These are phyloP conservation scores for Amanita rimosa DNA, from an alignment of 768 basidiomycete species.

Conservation along the genomic window DNA sequence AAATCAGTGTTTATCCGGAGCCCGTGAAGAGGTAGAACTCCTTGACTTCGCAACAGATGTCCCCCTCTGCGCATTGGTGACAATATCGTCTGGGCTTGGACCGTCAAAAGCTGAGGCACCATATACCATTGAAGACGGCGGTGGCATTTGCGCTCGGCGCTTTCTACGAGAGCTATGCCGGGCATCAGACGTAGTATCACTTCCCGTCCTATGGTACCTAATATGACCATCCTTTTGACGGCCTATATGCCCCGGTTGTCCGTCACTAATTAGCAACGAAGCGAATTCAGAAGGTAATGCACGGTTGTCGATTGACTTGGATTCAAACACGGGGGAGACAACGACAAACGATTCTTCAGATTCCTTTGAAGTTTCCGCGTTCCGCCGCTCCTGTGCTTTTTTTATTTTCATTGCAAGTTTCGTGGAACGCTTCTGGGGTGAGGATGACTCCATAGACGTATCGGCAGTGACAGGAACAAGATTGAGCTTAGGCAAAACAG, in stretches of 20 bases:
- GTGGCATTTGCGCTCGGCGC: conserved; percentile 14
- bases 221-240: conserved; percentile 12
- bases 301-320: conserved; percentile 42
- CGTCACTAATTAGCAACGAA: conserved; percentile 53
- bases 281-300: conserved; percentile 74
- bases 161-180: conserved; percentile 13
- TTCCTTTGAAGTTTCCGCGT: conserved; percentile 21
- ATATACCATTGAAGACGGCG: conserved; percentile 24
- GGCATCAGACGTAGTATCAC: conserved; percentile 1
- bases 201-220: conserved; percentile 5
- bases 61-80: conserved; percentile 70
- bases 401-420: conserved; percentile 72
- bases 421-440: conserved; percentile 38
- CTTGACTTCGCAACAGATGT: conserved; percentile 43
- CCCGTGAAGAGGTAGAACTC: conserved; percentile 12
- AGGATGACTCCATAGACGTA: conserved; percentile 10
- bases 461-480: conserved; percentile 28
- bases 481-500: conserved; percentile 27
- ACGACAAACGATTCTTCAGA: conserved; percentile 24
- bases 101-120: conserved; percentile 59
- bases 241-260: conserved; percentile 26
- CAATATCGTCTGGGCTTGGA: conserved; percentile 88
- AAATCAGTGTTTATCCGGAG: conserved; percentile 14
- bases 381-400: conserved; percentile 38
- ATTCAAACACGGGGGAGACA: conserved; percentile 46